These are phyloP conservation scores for Evansstolkia leycettana DNA, from an alignment of 495 filamentous ascomycete genomes.

Conservation along the genomic window DNA sequence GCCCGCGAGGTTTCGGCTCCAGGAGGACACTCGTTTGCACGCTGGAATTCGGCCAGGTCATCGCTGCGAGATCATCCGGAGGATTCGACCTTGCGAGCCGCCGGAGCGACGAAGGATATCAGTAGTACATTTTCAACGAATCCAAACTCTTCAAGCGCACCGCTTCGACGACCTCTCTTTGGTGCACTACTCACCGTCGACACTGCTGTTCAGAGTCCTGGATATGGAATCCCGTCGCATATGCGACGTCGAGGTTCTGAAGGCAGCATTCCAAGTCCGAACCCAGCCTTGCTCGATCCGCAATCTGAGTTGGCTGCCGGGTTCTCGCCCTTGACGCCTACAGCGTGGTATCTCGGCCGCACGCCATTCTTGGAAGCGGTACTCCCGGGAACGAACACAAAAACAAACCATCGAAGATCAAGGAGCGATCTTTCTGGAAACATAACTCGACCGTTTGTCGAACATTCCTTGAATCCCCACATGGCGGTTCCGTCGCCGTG, in stretches of 20 bases:
- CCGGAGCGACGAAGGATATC: background rate
- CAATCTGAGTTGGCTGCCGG: constrained; percentile 11
- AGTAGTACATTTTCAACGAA: too few species aligned
- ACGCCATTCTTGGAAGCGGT: constrained; percentile 37
- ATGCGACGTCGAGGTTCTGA: constrained; percentile 39
- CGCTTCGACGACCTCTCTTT: constrained; percentile 31
- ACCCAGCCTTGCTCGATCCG: constrained; percentile 34
- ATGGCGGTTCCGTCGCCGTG: constrained; percentile 30
- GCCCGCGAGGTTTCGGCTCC: constrained; percentile 9
- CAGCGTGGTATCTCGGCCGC: constrained; percentile 41
- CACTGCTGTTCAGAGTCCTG: constrained; percentile 21
- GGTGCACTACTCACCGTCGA: constrained; percentile 35
- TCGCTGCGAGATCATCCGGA: constrained; percentile 2
- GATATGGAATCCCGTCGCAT: constrained; percentile 27
- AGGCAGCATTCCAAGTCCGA: constrained; percentile 39
- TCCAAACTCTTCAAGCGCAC: too few species aligned
- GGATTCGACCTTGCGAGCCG: background rate
- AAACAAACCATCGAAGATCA: constrained; percentile 30
- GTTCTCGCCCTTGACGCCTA: constrained; percentile 38
- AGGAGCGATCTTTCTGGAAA: constrained; percentile 27
- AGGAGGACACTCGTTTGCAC: constrained; percentile 2
- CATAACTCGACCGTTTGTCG: too few species aligned
- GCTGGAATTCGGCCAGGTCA: constrained; percentile 6
- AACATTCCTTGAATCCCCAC: constrained; percentile 18
- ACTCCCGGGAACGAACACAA: constrained; percentile 17